phyloP scores from a whole-genome alignment of 2,329 filamentous ascomycete genomes.

The Pseudophaeomoniella oleicola region DNA sequence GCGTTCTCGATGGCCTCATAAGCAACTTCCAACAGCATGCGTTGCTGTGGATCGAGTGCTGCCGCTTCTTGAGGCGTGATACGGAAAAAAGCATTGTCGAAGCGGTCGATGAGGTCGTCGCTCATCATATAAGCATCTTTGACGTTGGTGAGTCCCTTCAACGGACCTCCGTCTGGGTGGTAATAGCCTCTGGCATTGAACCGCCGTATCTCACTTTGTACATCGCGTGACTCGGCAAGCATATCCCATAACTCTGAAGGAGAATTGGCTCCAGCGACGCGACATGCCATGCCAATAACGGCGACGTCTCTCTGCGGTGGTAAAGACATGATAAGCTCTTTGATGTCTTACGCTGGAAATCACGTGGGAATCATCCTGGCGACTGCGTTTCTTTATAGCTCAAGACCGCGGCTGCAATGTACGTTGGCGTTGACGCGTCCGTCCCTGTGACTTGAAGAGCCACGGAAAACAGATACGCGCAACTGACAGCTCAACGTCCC shows the following conservation, averaged over 20 bases:
- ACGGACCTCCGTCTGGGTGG: conserved; percentile 1
- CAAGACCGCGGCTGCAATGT: no score
- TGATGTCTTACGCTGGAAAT: no score
- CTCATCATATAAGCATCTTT: conserved; percentile 10
- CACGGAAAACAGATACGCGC: no score
- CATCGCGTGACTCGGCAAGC: conserved; percentile 1
- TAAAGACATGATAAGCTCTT: no score
- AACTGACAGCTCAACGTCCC: no score
- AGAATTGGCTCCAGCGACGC: conserved; percentile 1
- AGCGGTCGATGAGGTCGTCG: conserved; percentile 1
- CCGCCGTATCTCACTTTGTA: conserved; percentile 4
- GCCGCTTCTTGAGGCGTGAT: conserved; percentile 2
- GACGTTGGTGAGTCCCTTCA: conserved; percentile 5
- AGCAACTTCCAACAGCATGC: conserved; percentile 5
- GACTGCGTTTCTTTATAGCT: no score
- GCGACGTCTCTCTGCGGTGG: background rate
- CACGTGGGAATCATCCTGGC: no score
- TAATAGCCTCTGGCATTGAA: conserved; percentile 3
- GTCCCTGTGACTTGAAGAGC: no score
- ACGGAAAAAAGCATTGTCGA: conserved; percentile 5
- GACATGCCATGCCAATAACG: conserved; percentile 1
- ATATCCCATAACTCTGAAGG: background rate
- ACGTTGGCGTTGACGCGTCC: no score
- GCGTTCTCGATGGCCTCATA: conserved; percentile 5
- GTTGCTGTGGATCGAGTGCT: conserved; percentile 5